phyloP scores from a whole-genome alignment of 495 filamentous ascomycete genomes.

The Neurospora africana region DNA sequence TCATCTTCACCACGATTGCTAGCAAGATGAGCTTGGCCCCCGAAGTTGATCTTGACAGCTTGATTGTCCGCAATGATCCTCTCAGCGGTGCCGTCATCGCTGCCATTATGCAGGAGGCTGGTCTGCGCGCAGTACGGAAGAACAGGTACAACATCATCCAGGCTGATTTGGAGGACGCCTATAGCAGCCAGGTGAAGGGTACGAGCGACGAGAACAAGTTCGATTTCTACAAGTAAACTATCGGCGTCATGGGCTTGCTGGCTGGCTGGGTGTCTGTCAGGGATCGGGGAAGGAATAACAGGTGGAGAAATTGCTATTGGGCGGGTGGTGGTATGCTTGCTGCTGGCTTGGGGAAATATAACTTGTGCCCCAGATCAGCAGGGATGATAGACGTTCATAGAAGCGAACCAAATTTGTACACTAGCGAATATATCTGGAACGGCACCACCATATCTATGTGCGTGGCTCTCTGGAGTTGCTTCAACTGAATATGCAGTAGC shows the following conservation, averaged over 20 bases:
- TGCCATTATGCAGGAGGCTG: constrained; percentile 98
- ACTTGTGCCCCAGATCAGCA: background rate
- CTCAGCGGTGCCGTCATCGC: constrained; percentile 93
- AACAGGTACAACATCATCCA: constrained; percentile 99
- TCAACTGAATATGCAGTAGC: background rate
- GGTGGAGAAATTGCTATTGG: background rate
- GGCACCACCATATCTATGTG: background rate
- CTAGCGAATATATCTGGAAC: background rate
- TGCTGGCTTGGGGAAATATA: background rate
- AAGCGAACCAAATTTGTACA: background rate
- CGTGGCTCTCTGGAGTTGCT: background rate
- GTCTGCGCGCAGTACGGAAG: constrained; percentile 89
- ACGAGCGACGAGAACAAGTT: constrained; percentile 70
- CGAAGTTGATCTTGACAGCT: constrained; percentile 88
- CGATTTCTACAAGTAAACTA: constrained; percentile 52
- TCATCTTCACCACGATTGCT: constrained; percentile 95
- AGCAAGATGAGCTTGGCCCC: constrained; percentile 92
- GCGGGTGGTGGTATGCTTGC: constrained; percentile 1
- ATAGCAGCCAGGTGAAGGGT: constrained; percentile 88
- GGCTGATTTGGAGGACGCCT: constrained; percentile 88
- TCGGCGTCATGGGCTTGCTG: background rate
- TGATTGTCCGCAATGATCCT: constrained; percentile 94
- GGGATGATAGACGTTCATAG: background rate
- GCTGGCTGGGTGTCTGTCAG: background rate
- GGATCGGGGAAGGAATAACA: background rate